Base-by-base conservation (phyloP, 352 stramenopile species). In the Phytopythium sindhum region DNA sequence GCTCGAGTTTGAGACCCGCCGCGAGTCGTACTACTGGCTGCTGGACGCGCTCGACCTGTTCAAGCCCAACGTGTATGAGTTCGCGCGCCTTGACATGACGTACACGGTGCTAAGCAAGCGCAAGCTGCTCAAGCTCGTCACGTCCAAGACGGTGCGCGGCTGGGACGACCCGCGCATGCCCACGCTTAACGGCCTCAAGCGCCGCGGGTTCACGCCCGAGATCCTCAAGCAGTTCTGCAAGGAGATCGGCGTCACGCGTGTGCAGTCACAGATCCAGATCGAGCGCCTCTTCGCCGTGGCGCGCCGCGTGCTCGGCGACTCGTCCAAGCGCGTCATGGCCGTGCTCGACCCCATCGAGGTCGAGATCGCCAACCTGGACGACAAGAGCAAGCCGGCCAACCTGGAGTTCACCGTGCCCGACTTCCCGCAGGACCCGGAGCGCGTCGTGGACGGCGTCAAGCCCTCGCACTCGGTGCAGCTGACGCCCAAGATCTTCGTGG, bases 1-100 rank as follows among this genome's bases (percentile, higher is more conserved):
- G 41, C 89, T 99, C 61, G 98, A 99, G 79, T 99, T 99, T 75
- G 97, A 99, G 81, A 99, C 95, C 23, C 87, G 97, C 17, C 89
- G 97, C 44, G 97, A 99, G 74, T 98, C 95, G 39, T 99, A 99
- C 81, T 99, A 99, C 81, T 99, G 98, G 97, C 90, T 99, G 51
- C 80, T 99, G 55, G 77, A 98, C 78, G 93, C 91, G 57, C 74
- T 99, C 12, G 91, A 98, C 50, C 83, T 99, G 72, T 99, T 98
- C 79, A 96, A 98, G 70, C 96, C 98, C 51, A 98, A 98, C 66
- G 93, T 98, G 68, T 98, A 98, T 75, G 96, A 98, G 75, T 98
- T 98, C 66, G 92, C 96, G 8, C 83, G 98, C 29, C 86, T 99
- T 17, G 98, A 98, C 58, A 96, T 99, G 70, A 97, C 97, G 35